Percentiles rank a stretch among this genome's conserved stretches.
phyloP scores from a whole-genome alignment of 177 flowering plant genomes.

The Vitis hybrid region DNA sequence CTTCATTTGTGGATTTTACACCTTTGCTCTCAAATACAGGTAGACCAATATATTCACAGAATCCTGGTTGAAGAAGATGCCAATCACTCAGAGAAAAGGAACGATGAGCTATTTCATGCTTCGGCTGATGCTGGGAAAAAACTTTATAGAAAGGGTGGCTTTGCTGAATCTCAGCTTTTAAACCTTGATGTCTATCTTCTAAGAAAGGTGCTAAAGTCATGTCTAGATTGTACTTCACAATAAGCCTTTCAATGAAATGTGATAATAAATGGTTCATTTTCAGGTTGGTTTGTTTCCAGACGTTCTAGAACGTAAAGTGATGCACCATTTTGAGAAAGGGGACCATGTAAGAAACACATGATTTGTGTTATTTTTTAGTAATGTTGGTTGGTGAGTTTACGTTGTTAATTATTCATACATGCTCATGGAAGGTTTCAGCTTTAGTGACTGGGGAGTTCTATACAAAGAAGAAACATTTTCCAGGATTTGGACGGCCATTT shows the following conservation, averaged over 20 bases:
- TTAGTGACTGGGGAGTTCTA: slow-evolving; percentile 90
- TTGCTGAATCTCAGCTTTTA: slow-evolving; percentile 50
- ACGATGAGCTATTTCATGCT: slow-evolving; percentile 53
- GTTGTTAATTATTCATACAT: slow-evolving; percentile 19
- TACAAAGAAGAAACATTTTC: slow-evolving; percentile 82
- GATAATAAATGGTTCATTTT: slow-evolving; percentile 11
- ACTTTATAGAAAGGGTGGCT: slow-evolving; percentile 75
- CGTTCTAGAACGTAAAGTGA: slow-evolving; percentile 71
- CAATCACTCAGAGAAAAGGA: slow-evolving; percentile 22
- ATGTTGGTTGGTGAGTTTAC: neutral
- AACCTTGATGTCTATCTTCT: slow-evolving; percentile 75
- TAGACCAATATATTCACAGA: slow-evolving; percentile 76
- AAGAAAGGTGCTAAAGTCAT: slow-evolving; percentile 52
- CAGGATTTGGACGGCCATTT: slow-evolving; percentile 95
- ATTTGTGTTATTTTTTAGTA: slow-evolving; percentile 1
- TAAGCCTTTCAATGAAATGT: neutral
- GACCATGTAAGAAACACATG: slow-evolving; percentile 61
- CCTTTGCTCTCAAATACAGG: slow-evolving; percentile 37
- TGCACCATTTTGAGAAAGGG: slow-evolving; percentile 74
- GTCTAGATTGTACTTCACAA: slow-evolving; percentile 4
- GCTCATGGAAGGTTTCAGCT: slow-evolving; percentile 76
- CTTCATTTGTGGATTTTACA: neutral
- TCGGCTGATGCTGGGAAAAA: slow-evolving; percentile 64
- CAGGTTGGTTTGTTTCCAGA: slow-evolving; percentile 98
- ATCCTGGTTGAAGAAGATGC: slow-evolving; percentile 86